Percentiles rank a stretch among this genome's conserved stretches.
Evolutionary conservation across 2,329 filamentous ascomycete genomes (phyloP).

Genomic region (Penicillium concentricum): DNA sequence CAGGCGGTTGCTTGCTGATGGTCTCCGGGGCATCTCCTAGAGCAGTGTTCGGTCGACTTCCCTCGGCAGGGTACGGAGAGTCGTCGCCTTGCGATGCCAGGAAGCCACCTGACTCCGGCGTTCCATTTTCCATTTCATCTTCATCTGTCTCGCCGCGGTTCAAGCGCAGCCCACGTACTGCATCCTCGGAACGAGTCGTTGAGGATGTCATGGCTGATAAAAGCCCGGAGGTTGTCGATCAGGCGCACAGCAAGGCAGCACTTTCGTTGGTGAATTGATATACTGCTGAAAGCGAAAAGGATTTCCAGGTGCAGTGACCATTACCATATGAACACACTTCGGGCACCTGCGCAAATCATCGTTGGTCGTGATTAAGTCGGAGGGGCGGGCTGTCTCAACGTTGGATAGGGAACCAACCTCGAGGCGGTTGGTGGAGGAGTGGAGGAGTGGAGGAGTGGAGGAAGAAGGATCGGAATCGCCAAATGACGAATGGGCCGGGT

Average conservation of each 20-base stretch:
- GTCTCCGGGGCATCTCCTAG: constrained; percentile 23
- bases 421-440: background rate
- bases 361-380: constrained; percentile 6
- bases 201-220: constrained; percentile 30
- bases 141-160: constrained; percentile 35
- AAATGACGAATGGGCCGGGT: background rate
- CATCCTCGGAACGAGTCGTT: constrained; percentile 42
- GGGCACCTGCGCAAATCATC: constrained; percentile 15
- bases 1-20: constrained; percentile 22
- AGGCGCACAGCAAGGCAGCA: background rate
- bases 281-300: background rate
- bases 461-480: background rate
- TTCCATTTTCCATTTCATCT: constrained; percentile 28
- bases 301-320: background rate
- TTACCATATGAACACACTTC: constrained; percentile 9
- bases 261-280: background rate
- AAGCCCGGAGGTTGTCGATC: background rate
- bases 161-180: constrained; percentile 32
- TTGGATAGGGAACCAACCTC: background rate
- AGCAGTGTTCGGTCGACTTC: constrained; percentile 25
- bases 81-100: constrained; percentile 27
- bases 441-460: background rate
- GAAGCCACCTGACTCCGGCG: constrained; percentile 29
- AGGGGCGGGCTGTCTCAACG: constrained; percentile 4
- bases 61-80: constrained; percentile 29